Base-by-base conservation (phyloP, 1,284 basidiomycete genomes). In the Ustilago lituana region DNA sequence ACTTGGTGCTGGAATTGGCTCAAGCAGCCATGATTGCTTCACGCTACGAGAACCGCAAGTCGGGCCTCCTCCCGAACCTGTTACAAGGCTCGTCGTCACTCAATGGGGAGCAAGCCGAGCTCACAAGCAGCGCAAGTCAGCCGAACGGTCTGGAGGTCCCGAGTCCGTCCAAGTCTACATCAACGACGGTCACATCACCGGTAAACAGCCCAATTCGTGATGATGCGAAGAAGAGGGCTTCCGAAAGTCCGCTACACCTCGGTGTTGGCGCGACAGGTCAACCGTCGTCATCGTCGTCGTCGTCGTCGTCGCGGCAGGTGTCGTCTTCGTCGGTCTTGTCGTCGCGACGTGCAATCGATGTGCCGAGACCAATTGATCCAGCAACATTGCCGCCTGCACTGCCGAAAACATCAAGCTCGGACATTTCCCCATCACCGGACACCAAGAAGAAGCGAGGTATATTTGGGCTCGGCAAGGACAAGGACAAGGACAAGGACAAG, bases 371-470 rank as follows among this genome's bases (percentile, higher is more conserved):
- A 1, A 70, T 65, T 38, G 50, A 55, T 55, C 44, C 58, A 11
- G 17, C 50, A 4, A 26, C 33, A 5, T 32, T 38, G 8, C 39
- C 52, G 19, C 38, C 23, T n/a, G 47, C 38, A 5, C 37, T 27
- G 14, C 23, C 41, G 4, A 31, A 19, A 8, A 35, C 43, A 2
- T 32, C 29, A 7, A 40, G 22, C 23, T 43, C 32, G 4, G 60
- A 63, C 9, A 12, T 41, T n/a, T 50, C 51, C 4, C 46, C 49
- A 24, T 67, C 58, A 31, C 53, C 54, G 10, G 54, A 58, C 9
- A 53, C 48, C 6, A 73, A 55, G 53, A 69, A 65, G 41, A 69
- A 60, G 51, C 37, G 32, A 31, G 60, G 55, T 5, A 46, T 71
- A 4, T 44, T 39, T 9, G 43, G 61, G 9, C 65, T 73, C 38